These are phyloP conservation scores for Malassezia equina DNA, from an alignment of 1,284 basidiomycete species.

Conservation along the genomic window DNA sequence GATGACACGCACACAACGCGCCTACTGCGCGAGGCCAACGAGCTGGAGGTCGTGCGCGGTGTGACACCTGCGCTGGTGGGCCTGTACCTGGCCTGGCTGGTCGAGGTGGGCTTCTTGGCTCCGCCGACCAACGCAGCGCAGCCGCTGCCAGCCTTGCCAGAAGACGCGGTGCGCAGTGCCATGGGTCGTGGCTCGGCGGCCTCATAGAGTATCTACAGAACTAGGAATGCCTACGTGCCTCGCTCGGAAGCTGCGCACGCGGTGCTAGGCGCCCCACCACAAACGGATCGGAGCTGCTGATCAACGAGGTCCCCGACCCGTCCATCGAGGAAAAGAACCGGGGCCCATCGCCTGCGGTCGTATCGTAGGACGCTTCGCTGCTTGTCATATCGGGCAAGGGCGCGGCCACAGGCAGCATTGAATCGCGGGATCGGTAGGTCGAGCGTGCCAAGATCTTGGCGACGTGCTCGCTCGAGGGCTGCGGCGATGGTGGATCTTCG, in stretches of 20 bases:
- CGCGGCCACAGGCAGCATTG: constrained; percentile 4
- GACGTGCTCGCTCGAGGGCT: constrained; percentile 23
- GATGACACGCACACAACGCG: constrained; percentile 73
- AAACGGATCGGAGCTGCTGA: background rate
- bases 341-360: background rate
- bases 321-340: background rate
- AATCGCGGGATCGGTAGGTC: constrained; percentile 12
- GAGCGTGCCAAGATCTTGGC: constrained; percentile 34
- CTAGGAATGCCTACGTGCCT: background rate
- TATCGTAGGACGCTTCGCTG: background rate
- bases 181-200: constrained; percentile 44
- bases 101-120: constrained; percentile 69
- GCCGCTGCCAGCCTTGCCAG: constrained; percentile 31
- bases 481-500: constrained; percentile 20
- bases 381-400: background rate
- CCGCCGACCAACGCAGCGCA: constrained; percentile 8
- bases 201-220: background rate
- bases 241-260: background rate
- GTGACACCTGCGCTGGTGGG: constrained; percentile 72
- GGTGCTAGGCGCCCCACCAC: background rate
- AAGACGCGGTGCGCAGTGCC: constrained; percentile 26
- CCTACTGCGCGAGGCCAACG: constrained; percentile 55
- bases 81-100: constrained; percentile 85
- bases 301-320: background rate
- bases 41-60: constrained; percentile 54